Evolutionary conservation across 345 rosid genomes (phyloP), one percentile per base, ranked within the genome.

Genomic region (Balakata baccata): DNA sequence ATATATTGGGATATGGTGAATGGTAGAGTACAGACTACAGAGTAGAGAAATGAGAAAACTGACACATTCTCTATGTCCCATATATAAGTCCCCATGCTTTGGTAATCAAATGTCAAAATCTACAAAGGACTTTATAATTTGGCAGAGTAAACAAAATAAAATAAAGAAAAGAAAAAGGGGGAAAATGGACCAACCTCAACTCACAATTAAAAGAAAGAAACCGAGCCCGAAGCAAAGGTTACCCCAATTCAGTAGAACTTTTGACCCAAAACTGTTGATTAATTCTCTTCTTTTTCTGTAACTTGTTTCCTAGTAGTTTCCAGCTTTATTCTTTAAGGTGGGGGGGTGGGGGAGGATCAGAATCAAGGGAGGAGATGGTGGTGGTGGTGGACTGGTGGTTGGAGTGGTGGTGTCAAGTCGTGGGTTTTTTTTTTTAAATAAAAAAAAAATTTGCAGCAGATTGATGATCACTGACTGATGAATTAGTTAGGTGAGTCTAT

Each of bases 91-190:
- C 73, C 74, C 77, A 75, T 67, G 47, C 79, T 62, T 69, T 70
- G 67, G 39, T 20, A 69, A 66, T 62, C 45, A 74, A 69, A 64
- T 72, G 67, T 22, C 53, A 58, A 75, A 66, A 77, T 58, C 74
- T 69, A 74, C 51, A 57, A 66, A 45, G 46, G 34, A 29, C 34
- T 29, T 29, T 29, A n/a, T n/a, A 75, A 69, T 62, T 56, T 75
- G 81, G 72, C 85, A 76, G 80, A 69, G 77, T 62, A 66, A 74
- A n/a, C n/a, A n/a, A n/a, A n/a, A n/a, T n/a, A n/a, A n/a, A 75
- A 76, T 5, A 16, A 25, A 3, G 9, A 47, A 59, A 46, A 20
- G 41, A 20, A 18, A 49, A 76, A 77, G 64, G 78, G n/a, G 29
- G 51, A 39, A 66, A 69, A 71, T 79, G 84, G 84, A 79, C 78